Conservation (phyloP, 208 protist species). For the Zelonia costaricensis region DNA sequence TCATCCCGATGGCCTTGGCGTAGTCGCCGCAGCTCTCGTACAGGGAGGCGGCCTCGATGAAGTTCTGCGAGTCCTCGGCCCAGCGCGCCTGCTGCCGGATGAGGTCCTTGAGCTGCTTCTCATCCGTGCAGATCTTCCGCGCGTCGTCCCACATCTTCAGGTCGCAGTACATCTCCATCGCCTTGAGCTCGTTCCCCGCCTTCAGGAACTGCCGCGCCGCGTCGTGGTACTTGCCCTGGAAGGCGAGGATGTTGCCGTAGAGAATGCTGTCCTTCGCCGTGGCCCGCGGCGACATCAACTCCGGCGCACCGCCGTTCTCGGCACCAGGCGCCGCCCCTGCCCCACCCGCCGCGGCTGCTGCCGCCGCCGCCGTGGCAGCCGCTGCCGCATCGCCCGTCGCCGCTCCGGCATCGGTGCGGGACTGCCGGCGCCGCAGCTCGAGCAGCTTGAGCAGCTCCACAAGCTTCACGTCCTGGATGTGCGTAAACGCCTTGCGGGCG, state of each 20-base stretch:
- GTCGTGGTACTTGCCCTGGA: conserved; percentile 94
- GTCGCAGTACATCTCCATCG: conserved; percentile 96
- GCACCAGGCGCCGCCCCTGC: conserved; percentile 2
- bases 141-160: conserved; percentile 95
- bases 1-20: conserved; percentile 85
- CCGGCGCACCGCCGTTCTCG: conserved; percentile 6
- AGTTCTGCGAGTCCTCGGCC: conserved; percentile 93
- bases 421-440: conserved; percentile 70
- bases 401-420: not conserved
- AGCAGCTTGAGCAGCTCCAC: conserved; percentile 92
- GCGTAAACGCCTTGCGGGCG: conserved; percentile 92
- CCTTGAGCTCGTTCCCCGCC: conserved; percentile 61
- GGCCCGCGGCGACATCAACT: not conserved
- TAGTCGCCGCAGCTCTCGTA: conserved; percentile 90
- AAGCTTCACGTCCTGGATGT: conserved; percentile 91
- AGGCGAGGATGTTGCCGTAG: conserved; percentile 91
- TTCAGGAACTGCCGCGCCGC: conserved; percentile 90
- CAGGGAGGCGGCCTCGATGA: conserved; percentile 83
- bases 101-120: conserved; percentile 86
- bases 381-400: not conserved
- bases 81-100: conserved; percentile 92
- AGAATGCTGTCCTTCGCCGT: conserved; percentile 51
- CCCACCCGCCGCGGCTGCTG: too few relatives aligned
- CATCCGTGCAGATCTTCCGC: conserved; percentile 87
- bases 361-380: not conserved